phyloP scores from a whole-genome alignment of 345 rosid species.

The Eucalyptus rudis region DNA sequence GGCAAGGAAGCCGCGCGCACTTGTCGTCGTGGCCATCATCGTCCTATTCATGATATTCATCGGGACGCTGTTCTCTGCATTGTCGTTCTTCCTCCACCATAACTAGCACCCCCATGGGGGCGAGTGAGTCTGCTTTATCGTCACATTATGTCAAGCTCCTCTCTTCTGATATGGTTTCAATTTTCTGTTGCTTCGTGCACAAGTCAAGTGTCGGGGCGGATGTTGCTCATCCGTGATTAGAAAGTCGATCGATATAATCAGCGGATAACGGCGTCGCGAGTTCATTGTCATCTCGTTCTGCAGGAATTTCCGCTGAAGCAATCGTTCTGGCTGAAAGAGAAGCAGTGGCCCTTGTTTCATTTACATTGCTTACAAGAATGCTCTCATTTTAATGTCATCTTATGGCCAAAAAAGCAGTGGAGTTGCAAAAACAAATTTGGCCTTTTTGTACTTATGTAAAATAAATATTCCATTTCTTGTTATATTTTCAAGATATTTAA shows the following conservation, averaged over 20 bases:
- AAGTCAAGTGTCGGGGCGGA: background rate
- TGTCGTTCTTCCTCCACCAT: slow-evolving; percentile 14
- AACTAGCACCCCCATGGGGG: background rate
- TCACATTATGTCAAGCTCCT: background rate
- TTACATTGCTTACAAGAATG: background rate
- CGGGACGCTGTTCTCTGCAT: slow-evolving; percentile 17
- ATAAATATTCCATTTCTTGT: background rate
- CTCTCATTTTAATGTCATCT: background rate
- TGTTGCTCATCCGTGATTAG: background rate
- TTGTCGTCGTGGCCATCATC: background rate
- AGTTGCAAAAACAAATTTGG: background rate
- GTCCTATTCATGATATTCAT: slow-evolving; percentile 8
- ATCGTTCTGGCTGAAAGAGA: background rate
- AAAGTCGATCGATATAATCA: background rate
- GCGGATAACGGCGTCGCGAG: background rate
- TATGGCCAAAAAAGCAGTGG: background rate
- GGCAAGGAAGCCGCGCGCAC: background rate
- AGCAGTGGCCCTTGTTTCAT: background rate
- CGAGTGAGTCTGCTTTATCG: background rate
- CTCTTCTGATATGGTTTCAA: background rate
- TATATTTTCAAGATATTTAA: background rate
- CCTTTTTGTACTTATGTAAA: background rate
- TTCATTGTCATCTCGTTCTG: background rate
- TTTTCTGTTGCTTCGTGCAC: background rate
- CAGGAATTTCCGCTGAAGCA: background rate